Percentiles rank a stretch among this genome's conserved stretches.
Conservation (phyloP, 768 basidiomycete genomes). For the Fistulinella prunicolor region DNA sequence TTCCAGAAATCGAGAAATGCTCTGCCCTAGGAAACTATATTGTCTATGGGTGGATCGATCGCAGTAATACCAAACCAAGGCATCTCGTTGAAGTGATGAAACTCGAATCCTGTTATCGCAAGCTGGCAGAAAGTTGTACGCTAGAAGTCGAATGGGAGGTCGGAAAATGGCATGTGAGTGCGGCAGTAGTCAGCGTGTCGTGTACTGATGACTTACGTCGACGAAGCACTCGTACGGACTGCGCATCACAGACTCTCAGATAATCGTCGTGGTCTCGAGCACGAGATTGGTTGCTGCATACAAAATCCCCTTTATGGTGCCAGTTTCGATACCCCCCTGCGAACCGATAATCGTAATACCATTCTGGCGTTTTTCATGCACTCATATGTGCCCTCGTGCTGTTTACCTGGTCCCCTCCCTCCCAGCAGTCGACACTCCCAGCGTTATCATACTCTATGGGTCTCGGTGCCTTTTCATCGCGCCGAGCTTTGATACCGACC, state of each 20-base stretch:
- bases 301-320: background rate
- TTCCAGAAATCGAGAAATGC: background rate
- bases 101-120: constrained; percentile 1
- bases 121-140: background rate
- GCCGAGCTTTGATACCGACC: constrained; percentile 10
- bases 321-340: background rate
- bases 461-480: constrained; percentile 9
- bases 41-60: constrained; percentile 10
- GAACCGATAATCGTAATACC: background rate
- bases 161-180: background rate
- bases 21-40: constrained; percentile 5
- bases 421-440: constrained; percentile 10
- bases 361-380: constrained; percentile 11
- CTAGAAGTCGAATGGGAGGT: constrained; percentile 1
- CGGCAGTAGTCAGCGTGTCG: background rate
- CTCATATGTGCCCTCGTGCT: constrained; percentile 3
- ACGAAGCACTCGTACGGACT: constrained; percentile 6
- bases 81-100: constrained; percentile 3
- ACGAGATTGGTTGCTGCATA: constrained; percentile 7
- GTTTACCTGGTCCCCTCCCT: constrained; percentile 11
- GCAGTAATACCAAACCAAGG: background rate
- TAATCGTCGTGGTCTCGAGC: constrained; percentile 4
- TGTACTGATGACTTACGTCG: background rate
- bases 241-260: constrained; percentile 6
- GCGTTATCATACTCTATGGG: constrained; percentile 6